Conservation (phyloP, 805 yeast species). For the Yarrowia sp. region DNA sequence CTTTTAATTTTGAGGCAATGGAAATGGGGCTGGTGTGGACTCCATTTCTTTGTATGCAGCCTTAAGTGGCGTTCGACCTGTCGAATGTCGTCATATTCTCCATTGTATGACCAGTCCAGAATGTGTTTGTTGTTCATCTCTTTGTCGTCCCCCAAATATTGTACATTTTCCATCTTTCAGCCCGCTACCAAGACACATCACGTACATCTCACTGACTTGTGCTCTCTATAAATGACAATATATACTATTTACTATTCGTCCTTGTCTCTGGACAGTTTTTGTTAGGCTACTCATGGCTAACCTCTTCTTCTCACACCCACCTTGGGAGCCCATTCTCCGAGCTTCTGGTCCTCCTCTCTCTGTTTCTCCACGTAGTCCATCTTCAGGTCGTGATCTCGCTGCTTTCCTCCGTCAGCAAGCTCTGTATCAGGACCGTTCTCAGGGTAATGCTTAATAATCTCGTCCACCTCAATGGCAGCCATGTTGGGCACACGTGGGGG, state of each 20-base stretch:
- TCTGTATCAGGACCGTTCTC: slow-evolving; percentile 28
- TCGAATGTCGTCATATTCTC: too few species aligned
- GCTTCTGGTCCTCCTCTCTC: background rate
- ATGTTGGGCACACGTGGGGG: background rate
- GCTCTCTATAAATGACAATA: slow-evolving; percentile 17
- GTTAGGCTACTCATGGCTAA: background rate
- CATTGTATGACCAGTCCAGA: too few species aligned
- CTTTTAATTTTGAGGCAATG: too few species aligned
- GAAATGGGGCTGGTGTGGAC: too few species aligned
- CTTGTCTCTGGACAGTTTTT: slow-evolving; percentile 4
- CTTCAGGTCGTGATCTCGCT: slow-evolving; percentile 24
- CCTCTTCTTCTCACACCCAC: background rate
- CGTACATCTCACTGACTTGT: too few species aligned
- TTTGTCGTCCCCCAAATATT: too few species aligned
- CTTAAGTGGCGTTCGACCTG: too few species aligned
- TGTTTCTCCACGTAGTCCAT: slow-evolving; percentile 32
- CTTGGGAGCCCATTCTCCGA: slow-evolving; percentile 13
- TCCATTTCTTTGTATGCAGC: too few species aligned
- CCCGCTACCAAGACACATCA: too few species aligned
- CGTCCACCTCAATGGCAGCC: slow-evolving; percentile 16
- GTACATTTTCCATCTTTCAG: too few species aligned
- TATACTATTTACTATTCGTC: slow-evolving; percentile 17
- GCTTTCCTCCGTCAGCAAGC: slow-evolving; percentile 30
- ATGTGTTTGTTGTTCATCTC: too few species aligned
- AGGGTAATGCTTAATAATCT: slow-evolving; percentile 32